Conservation (phyloP, 441 rosid genomes). For the Theobroma grandiflorum region DNA sequence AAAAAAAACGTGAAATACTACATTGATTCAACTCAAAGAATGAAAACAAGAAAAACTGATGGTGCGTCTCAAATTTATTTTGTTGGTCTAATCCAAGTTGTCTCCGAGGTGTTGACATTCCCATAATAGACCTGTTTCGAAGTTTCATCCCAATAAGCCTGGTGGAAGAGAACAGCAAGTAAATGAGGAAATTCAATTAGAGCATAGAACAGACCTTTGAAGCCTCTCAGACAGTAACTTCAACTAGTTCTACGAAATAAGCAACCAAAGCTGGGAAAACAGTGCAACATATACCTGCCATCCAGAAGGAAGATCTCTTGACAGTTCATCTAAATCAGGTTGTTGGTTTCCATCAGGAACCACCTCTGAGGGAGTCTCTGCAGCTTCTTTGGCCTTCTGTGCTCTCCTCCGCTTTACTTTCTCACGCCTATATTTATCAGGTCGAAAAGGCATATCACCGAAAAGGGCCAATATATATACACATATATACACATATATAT, state of each 20-base stretch:
- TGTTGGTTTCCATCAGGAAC: slow-evolving; percentile 39
- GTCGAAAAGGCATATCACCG: slow-evolving; percentile 12
- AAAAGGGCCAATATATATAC: background rate
- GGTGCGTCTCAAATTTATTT: slow-evolving; percentile 29
- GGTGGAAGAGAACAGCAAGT: background rate
- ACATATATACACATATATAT: too few species aligned
- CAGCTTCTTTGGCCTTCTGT: slow-evolving; percentile 56
- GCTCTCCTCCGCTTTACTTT: slow-evolving; percentile 88
- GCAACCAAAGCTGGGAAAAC: background rate
- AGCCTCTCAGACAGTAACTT: background rate
- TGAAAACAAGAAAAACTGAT: background rate
- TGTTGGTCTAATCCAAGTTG: slow-evolving; percentile 65
- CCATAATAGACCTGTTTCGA: slow-evolving; percentile 71
- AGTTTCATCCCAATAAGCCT: slow-evolving; percentile 71
- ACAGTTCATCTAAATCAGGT: slow-evolving; percentile 55
- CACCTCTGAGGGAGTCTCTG: slow-evolving; percentile 32
- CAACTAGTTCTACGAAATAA: background rate
- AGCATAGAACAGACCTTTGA: background rate
- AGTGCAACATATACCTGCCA: slow-evolving; percentile 59
- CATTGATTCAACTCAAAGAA: slow-evolving; percentile 5
- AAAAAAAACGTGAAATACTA: background rate
- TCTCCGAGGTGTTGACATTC: slow-evolving; percentile 58
- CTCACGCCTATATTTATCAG: slow-evolving; percentile 68
- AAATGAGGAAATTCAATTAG: background rate
- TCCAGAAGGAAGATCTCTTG: slow-evolving; percentile 62